A percentile compares a stretch with the other conserved stretches of the same genome.
Conservation (phyloP, 306 rosid genomes). For the Sicyos edulis region DNA sequence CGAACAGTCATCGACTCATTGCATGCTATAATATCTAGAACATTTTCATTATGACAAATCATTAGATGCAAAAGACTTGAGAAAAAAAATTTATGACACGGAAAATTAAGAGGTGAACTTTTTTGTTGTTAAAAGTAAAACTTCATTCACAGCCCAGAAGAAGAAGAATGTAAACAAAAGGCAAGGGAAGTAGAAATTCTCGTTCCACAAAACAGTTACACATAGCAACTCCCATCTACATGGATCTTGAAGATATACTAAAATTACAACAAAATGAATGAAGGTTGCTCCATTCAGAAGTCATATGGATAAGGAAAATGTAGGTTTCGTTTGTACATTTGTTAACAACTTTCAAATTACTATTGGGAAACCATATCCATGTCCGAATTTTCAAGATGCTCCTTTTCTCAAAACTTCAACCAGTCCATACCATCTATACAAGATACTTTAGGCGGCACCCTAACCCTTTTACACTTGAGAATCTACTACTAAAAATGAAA, state of each 20-base stretch:
- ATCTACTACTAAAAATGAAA: slow-evolving; percentile 4
- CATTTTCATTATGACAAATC: not conserved
- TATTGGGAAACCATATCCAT: not conserved
- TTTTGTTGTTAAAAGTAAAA: not conserved
- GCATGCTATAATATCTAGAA: not conserved
- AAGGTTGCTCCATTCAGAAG: not conserved
- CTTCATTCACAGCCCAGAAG: not conserved
- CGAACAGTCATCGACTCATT: not conserved
- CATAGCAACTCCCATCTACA: not conserved
- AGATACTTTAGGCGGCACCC: slow-evolving; percentile 8
- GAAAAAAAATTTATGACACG: not conserved
- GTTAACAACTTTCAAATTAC: not conserved
- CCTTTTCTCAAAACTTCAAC: slow-evolving; percentile 1
- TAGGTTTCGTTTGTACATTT: not conserved
- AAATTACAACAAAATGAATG: not conserved
- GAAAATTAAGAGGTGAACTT: not conserved
- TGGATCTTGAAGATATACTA: not conserved
- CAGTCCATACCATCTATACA: not conserved
- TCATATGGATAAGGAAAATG: not conserved
- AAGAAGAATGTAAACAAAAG: not conserved
- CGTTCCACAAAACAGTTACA: not conserved
- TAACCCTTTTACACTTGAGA: not conserved
- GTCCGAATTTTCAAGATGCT: not conserved
- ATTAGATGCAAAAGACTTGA: not conserved
- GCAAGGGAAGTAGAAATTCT: not conserved